These are phyloP conservation scores for Thymus mandschuricus DNA, from an alignment of 257 asterid species.

Conservation along the genomic window DNA sequence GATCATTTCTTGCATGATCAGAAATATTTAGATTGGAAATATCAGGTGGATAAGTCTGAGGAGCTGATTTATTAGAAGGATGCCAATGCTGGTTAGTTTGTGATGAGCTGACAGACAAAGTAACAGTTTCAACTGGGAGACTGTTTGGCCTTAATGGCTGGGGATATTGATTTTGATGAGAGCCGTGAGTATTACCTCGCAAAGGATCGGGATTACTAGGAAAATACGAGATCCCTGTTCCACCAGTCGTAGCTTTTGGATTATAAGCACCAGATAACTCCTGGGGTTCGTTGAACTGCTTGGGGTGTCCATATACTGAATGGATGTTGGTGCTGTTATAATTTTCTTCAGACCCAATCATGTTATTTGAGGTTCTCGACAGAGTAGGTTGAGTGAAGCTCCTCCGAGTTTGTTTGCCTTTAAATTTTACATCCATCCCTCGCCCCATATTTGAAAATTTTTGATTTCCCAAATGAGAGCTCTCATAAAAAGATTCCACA, in stretches of 20 bases:
- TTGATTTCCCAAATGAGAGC: conserved; percentile 55
- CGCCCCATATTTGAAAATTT: conserved; percentile 67
- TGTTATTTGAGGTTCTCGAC: conserved; percentile 52
- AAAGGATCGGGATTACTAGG: conserved; percentile 50
- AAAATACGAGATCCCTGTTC: conserved; percentile 43
- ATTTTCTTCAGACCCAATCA: conserved; percentile 60
- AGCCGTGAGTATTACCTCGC: conserved; percentile 48
- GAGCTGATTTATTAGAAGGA: conserved; percentile 36
- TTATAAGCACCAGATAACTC: conserved; percentile 48
- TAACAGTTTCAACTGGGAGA: conserved; percentile 46
- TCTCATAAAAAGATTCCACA: conserved; percentile 51
- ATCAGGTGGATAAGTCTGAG: conserved; percentile 33
- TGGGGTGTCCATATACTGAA: conserved; percentile 53
- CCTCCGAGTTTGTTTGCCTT: conserved; percentile 65
- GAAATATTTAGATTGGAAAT: conserved; percentile 41
- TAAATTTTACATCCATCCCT: conserved; percentile 68
- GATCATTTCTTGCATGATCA: conserved; percentile 41
- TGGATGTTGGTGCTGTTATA: conserved; percentile 51
- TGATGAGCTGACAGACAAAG: conserved; percentile 37
- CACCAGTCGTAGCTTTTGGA: conserved; percentile 44
- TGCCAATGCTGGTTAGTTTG: conserved; percentile 40
- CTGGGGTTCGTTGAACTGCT: conserved; percentile 62
- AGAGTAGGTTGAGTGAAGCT: conserved; percentile 53
- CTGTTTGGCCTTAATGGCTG: conserved; percentile 50
- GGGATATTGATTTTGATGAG: conserved; percentile 61